Base-by-base conservation (phyloP, 2,329 filamentous ascomycete genomes). In the Massarina eburnea region DNA sequence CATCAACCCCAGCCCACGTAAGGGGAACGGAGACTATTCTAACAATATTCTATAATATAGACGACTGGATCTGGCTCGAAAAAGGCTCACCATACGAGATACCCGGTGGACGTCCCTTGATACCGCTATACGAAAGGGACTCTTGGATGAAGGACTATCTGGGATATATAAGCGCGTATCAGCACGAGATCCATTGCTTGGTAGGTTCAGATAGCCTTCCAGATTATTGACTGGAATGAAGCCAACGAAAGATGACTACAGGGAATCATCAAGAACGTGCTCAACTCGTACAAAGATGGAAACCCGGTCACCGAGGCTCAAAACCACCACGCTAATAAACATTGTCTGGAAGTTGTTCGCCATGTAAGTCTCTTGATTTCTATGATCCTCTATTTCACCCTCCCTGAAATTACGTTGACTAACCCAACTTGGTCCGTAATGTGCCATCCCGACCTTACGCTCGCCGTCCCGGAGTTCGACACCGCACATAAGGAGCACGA, bases 131-230 rank as follows among this genome's bases (percentile, higher is more conserved):
- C 12, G 27, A 30, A 14, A 30, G n/a, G 12, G 27, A 30, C n/a
- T 8, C 27, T 6, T 30, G 27, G 27, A 30, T 30, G 29, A 22
- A 30, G 15, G 37, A 39, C 17, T 39, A 39, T 15, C 8, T 26
- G 21, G 37, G 20, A 9, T 26, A 39, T 26, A 24, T 24, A 9
- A 39, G 19, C 27, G 37, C 37, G 14, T 39, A 39, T 39, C 20
- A 39, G 21, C 37, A 39, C 27, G 37, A 39, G 21, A 21, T 39
- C 6, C 37, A 39, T 14, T 39, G 37, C n/a, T 22, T 39, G 21
- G 37, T 39, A 27, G 5, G 37, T 39, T 17, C 26, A 8, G 3
- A 17, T 29, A n/a, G 26, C 26, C n/a, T 29, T 8, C 8, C 26
- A 29, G 26, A 8, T 8, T 29, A n/a, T n/a, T 29, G n/a, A 29